These are phyloP conservation scores for Elsinoe arachidis DNA, from an alignment of 2,329 filamentous ascomycete genomes.

Conservation along the genomic window DNA sequence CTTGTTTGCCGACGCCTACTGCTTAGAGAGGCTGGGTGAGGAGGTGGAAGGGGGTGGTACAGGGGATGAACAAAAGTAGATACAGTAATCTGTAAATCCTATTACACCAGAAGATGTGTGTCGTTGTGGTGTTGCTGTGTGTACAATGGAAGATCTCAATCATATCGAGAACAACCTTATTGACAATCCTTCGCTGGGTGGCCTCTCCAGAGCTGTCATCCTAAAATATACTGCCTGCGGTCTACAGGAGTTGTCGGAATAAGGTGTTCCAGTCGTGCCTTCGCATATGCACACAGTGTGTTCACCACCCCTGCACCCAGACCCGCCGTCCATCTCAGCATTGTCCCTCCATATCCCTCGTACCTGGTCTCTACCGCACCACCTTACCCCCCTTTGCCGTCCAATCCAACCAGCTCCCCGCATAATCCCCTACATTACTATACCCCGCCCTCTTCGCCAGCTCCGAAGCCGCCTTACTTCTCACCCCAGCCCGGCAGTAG, in stretches of 20 bases:
- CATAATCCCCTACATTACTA: conserved; percentile 60
- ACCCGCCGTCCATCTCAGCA: no score
- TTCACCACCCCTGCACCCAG: neutral
- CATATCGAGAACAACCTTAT: no score
- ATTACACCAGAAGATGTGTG: neutral
- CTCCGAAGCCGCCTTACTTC: conserved; percentile 66
- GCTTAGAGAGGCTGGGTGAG: conserved; percentile 3
- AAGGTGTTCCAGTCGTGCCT: no score
- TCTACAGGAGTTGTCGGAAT: no score
- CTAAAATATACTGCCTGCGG: no score
- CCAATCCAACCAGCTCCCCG: conserved; percentile 80
- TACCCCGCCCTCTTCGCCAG: conserved; percentile 73
- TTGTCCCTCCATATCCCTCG: neutral
- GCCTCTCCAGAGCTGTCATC: no score
- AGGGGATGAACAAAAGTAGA: neutral
- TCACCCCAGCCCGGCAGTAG: conserved; percentile 87
- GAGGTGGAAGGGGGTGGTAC: neutral
- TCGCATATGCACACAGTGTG: neutral
- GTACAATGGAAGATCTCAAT: no score
- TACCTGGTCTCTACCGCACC: neutral
- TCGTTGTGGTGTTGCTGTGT: no score
- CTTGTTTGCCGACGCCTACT: conserved; percentile 18
- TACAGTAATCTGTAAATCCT: conserved; percentile 1
- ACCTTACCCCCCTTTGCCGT: conserved; percentile 58
- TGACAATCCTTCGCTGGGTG: no score